Percentiles rank a stretch among this genome's conserved stretches.
phyloP scores from a whole-genome alignment of 2,329 filamentous ascomycete genomes.

The Lojkania enalia region DNA sequence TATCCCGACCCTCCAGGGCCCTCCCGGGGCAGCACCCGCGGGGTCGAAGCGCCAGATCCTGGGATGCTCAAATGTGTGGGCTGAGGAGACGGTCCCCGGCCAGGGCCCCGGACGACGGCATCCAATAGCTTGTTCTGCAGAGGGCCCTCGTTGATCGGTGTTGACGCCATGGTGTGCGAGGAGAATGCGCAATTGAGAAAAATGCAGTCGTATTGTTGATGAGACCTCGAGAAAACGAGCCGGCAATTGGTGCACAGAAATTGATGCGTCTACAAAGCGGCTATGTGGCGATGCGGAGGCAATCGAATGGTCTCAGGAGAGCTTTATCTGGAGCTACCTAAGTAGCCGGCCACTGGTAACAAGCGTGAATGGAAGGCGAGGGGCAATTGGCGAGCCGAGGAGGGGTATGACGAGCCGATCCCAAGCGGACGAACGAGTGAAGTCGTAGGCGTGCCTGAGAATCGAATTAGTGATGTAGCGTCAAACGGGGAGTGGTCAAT shows the following conservation, averaged over 20 bases:
- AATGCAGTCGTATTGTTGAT: slow-evolving; percentile 3
- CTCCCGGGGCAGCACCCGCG: slow-evolving; percentile 77
- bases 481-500: slow-evolving; percentile 1
- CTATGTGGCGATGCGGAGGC: neutral
- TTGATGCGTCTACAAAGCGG: too few relatives aligned
- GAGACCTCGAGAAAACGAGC: neutral
- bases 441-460: neutral
- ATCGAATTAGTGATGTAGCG: neutral
- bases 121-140: slow-evolving; percentile 62
- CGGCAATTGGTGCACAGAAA: neutral
- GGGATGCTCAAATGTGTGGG: slow-evolving; percentile 82
- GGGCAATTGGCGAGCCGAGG: neutral
- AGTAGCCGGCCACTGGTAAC: too few relatives aligned
- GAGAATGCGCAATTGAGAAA: neutral
- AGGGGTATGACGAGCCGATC: neutral
- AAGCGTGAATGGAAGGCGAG: neutral
- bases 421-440: neutral
- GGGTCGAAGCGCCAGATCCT: slow-evolving; percentile 58
- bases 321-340: too few relatives aligned
- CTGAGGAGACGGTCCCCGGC: slow-evolving; percentile 79
- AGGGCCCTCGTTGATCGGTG: slow-evolving; percentile 33
- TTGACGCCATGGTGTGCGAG: slow-evolving; percentile 33
- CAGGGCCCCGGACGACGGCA: slow-evolving; percentile 55
- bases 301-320: neutral
- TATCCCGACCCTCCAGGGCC: slow-evolving; percentile 82